These are phyloP conservation scores for Stromatinia cepivora DNA, from an alignment of 2,329 filamentous ascomycete species.

Conservation along the genomic window DNA sequence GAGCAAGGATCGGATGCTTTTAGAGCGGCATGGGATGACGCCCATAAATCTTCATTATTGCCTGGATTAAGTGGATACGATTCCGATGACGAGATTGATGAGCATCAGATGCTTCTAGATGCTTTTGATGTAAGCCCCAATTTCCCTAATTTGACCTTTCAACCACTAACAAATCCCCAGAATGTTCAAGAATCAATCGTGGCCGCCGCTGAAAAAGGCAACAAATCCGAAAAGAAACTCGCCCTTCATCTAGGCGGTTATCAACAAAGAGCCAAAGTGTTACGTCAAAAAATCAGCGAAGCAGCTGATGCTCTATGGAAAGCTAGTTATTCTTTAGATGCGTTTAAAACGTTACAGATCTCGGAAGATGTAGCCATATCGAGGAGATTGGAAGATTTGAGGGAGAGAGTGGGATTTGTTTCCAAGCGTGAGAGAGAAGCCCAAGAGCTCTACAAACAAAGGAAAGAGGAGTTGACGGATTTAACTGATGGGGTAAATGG, in stretches of 20 bases:
- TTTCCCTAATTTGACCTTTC: conserved; percentile 11
- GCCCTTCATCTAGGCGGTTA: conserved; percentile 85
- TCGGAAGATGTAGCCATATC: conserved; percentile 77
- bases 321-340: conserved; percentile 68
- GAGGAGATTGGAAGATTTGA: conserved; percentile 69
- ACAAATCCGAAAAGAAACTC: conserved; percentile 94
- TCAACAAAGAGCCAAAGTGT: conserved; percentile 76
- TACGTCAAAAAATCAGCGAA: conserved; percentile 76
- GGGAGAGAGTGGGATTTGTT: conserved; percentile 81
- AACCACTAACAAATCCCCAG: conserved; percentile 44
- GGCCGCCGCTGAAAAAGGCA: conserved; percentile 72
- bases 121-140: conserved; percentile 68
- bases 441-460: conserved; percentile 77
- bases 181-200: conserved; percentile 72
- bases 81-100: conserved; percentile 63
- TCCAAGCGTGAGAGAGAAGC: conserved; percentile 83
- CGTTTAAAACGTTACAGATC: conserved; percentile 73
- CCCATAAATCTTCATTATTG: conserved; percentile 59
- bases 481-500: conserved; percentile 46
- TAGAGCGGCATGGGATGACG: conserved; percentile 54
- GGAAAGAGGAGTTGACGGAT: conserved; percentile 73
- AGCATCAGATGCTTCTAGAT: conserved; percentile 43
- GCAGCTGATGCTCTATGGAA: conserved; percentile 73
- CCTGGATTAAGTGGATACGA: conserved; percentile 80
- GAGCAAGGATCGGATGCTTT: conserved; percentile 55